phyloP scores from a whole-genome alignment of 495 filamentous ascomycete genomes.

The Lasiosphaeria miniovina region DNA sequence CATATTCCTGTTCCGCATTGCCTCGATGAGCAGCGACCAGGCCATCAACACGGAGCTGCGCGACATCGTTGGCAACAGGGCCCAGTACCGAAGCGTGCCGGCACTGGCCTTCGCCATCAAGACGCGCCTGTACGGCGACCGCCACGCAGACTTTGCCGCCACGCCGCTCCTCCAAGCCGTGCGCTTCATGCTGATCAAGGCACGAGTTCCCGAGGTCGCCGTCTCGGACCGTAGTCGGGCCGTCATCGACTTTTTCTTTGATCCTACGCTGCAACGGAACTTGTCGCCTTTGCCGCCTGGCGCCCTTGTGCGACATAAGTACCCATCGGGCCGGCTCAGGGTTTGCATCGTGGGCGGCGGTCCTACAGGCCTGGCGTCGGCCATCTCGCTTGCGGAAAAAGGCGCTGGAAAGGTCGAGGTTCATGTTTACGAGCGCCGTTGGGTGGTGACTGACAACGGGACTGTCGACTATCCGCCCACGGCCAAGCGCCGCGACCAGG shows the following conservation, averaged over 20 bases:
- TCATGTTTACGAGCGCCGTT: slow-evolving; percentile 34
- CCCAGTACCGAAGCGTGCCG: slow-evolving; percentile 19
- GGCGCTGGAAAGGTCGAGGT: slow-evolving; percentile 31
- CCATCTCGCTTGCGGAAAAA: slow-evolving; percentile 38
- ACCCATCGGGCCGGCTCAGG: slow-evolving; percentile 31
- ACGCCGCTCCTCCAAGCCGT: slow-evolving; percentile 35
- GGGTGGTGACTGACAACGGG: slow-evolving; percentile 21
- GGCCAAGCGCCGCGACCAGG: slow-evolving; percentile 31
- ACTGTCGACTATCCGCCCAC: slow-evolving; percentile 27
- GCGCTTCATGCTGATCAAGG: slow-evolving; percentile 37
- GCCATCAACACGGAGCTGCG: slow-evolving; percentile 21
- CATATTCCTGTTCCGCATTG: slow-evolving; percentile 32
- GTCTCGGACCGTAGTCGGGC: slow-evolving; percentile 22
- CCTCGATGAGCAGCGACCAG: slow-evolving; percentile 26
- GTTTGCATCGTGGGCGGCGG: slow-evolving; percentile 36
- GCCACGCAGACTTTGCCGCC: slow-evolving; percentile 30
- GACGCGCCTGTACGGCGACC: slow-evolving; percentile 27
- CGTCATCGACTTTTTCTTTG: slow-evolving; percentile 40
- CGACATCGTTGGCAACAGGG: slow-evolving; percentile 23
- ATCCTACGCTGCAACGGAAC: slow-evolving; percentile 35
- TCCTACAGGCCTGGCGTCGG: slow-evolving; percentile 33
- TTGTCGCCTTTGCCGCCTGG: slow-evolving; percentile 24
- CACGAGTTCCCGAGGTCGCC: slow-evolving; percentile 23
- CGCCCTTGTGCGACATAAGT: slow-evolving; percentile 26
- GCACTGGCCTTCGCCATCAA: slow-evolving; percentile 30